A percentile compares a stretch with the other conserved stretches of the same genome.
phyloP scores from a whole-genome alignment of 1,284 basidiomycete genomes.

The Cryptococcus depauperatus region DNA sequence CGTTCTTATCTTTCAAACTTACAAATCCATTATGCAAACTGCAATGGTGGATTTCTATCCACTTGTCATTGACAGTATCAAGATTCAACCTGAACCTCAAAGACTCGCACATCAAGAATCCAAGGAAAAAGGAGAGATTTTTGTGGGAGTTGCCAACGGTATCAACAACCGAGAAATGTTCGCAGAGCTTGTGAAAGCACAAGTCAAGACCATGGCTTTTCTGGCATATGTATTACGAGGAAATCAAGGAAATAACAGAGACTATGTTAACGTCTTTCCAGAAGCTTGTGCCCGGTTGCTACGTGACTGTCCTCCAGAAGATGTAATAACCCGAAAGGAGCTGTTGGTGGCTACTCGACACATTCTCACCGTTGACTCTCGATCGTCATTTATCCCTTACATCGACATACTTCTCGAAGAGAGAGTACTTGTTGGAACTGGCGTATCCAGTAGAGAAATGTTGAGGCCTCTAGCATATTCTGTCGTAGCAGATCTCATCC shows the following conservation, averaged over 20 bases:
- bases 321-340: slow-evolving; percentile 80
- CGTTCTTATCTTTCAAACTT: slow-evolving; percentile 81
- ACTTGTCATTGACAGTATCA: slow-evolving; percentile 62
- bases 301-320: slow-evolving; percentile 86
- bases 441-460: slow-evolving; percentile 69
- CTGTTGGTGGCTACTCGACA: slow-evolving; percentile 89
- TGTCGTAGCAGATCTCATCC: slow-evolving; percentile 86
- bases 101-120: slow-evolving; percentile 69
- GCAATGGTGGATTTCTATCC: slow-evolving; percentile 67
- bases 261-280: slow-evolving; percentile 74
- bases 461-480: slow-evolving; percentile 75
- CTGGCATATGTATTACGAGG: slow-evolving; percentile 83
- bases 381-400: slow-evolving; percentile 71
- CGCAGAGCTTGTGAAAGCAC: slow-evolving; percentile 80
- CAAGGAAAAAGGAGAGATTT: slow-evolving; percentile 67
- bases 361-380: slow-evolving; percentile 71
- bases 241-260: slow-evolving; percentile 57
- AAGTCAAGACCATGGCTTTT: slow-evolving; percentile 95
- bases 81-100: slow-evolving; percentile 81
- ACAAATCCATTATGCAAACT: slow-evolving; percentile 56
- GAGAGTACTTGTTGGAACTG: slow-evolving; percentile 78
- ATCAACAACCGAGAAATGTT: slow-evolving; percentile 73
- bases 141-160: slow-evolving; percentile 71
- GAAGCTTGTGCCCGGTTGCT: slow-evolving; percentile 75
- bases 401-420: slow-evolving; percentile 90